phyloP scores from a whole-genome alignment of 2,329 filamentous ascomycete genomes.

The Fusarium lyarnte region DNA sequence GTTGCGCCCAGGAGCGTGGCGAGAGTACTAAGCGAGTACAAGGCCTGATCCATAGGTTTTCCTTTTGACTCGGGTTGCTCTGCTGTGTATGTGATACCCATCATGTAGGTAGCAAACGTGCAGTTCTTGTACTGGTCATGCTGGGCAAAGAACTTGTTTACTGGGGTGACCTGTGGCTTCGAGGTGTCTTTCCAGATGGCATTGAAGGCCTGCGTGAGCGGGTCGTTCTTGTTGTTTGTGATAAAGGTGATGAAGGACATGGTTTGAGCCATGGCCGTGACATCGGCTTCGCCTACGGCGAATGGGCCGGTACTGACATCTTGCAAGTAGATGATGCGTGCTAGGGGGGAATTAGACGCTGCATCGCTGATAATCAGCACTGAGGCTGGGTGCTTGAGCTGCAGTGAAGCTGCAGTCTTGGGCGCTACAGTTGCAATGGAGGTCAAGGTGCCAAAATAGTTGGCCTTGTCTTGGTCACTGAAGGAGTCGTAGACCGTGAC shows the following conservation, averaged over 20 bases:
- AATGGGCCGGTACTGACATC: neutral
- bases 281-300: neutral
- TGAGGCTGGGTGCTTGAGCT: neutral
- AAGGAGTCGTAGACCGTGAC: neutral
- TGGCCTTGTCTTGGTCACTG: neutral
- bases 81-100: neutral
- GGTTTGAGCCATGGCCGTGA: neutral
- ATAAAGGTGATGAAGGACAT: neutral
- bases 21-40: neutral
- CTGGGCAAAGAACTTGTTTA: neutral
- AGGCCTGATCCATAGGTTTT: neutral
- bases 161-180: neutral
- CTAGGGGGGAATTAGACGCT: neutral
- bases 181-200: neutral
- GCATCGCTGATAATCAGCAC: neutral
- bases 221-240: neutral
- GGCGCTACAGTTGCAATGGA: neutral
- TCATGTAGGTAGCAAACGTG: neutral
- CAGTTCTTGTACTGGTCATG: neutral
- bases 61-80: neutral
- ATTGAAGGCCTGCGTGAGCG: neutral
- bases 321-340: neutral
- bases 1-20: neutral
- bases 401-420: neutral
- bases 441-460: slow-evolving; percentile 2